These are phyloP conservation scores for Cercospora sp. DNA, from an alignment of 2,329 filamentous ascomycete species.

Conservation along the genomic window DNA sequence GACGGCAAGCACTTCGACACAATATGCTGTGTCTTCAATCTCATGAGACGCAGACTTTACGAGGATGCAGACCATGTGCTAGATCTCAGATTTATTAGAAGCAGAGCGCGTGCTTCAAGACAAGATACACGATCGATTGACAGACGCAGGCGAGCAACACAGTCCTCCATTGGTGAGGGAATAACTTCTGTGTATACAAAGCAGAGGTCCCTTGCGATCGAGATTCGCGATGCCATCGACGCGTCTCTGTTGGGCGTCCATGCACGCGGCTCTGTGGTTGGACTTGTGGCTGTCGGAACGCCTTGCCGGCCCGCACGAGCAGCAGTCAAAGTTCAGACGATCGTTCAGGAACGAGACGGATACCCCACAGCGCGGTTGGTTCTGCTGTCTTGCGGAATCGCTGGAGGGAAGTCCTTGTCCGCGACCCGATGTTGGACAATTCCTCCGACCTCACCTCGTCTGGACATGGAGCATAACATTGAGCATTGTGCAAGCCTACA, in stretches of 20 bases:
- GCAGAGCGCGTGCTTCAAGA: background rate
- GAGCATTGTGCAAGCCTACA: background rate
- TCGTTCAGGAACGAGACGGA: constrained; percentile 14
- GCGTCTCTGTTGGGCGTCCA: constrained; percentile 10
- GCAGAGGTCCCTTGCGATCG: constrained; percentile 1
- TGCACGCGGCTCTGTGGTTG: constrained; percentile 15
- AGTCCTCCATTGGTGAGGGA: background rate
- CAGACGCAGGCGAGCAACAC: background rate
- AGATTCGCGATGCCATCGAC: constrained; percentile 5
- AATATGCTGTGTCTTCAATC: background rate
- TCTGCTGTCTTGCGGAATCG: background rate
- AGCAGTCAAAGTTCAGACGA: constrained; percentile 6
- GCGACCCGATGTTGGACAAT: background rate
- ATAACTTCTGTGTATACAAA: background rate
- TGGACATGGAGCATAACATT: background rate
- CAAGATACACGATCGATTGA: background rate
- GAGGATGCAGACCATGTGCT: background rate
- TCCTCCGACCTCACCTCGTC: constrained; percentile 7
- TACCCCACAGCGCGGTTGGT: background rate
- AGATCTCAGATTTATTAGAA: background rate
- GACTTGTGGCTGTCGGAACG: constrained; percentile 12
- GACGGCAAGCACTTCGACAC: background rate
- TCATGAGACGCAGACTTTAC: background rate
- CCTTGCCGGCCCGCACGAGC: constrained; percentile 8
- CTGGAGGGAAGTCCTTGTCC: background rate